Conservation (phyloP, 1,139 yeast species). For the Geotrichum bryndzae region DNA sequence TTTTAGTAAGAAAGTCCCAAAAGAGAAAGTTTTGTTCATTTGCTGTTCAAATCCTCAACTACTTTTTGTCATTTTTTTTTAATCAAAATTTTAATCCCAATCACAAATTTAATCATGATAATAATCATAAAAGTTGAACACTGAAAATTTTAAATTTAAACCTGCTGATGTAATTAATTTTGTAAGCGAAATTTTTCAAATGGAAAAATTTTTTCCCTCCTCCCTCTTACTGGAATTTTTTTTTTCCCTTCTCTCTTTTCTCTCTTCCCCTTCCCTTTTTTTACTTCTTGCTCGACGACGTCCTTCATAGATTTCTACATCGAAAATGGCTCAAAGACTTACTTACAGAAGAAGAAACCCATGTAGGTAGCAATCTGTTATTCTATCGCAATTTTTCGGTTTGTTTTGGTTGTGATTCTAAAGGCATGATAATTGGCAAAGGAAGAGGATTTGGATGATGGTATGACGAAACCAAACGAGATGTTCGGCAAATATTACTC, state of each 20-base stretch:
- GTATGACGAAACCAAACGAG: not conserved
- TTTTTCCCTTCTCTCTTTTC: not conserved
- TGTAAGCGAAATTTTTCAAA: not conserved
- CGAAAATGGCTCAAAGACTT: constrained; percentile 12
- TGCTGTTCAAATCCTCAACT: not conserved
- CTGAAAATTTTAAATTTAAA: not conserved
- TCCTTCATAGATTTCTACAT: constrained; percentile 4
- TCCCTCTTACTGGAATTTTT: not conserved
- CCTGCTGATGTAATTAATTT: not conserved
- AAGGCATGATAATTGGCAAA: not conserved
- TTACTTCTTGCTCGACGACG: constrained; percentile 1
- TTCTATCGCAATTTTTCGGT: not conserved
- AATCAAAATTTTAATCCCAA: not conserved
- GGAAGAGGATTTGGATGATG: not conserved
- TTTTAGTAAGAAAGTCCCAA: not conserved
- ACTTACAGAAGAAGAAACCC: constrained; percentile 21
- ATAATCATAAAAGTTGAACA: not conserved
- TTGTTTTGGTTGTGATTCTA: not conserved
- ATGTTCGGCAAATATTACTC: not conserved
- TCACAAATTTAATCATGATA: not conserved
- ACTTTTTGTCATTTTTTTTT: not conserved
- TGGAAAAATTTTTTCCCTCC: constrained; percentile 2
- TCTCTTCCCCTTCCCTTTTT: not conserved
- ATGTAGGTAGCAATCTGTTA: constrained; percentile 13
- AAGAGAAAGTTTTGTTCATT: not conserved